Evolutionary conservation across 139 green algal species (phyloP).

Genomic region (Coelastrella sp.): DNA sequence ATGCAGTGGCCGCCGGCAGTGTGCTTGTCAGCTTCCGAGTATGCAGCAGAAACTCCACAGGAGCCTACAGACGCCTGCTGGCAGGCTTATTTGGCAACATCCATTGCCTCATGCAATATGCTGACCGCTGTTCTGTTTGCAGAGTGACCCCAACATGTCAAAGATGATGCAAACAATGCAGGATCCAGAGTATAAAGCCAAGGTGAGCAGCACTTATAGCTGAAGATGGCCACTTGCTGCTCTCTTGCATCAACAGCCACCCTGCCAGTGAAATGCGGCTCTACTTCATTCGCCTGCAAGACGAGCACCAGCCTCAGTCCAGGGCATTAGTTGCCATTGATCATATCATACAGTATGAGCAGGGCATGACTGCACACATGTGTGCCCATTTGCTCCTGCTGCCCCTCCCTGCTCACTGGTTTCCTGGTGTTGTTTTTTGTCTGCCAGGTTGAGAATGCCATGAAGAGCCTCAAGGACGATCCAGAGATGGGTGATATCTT

Average conservation of each 20-base stretch:
- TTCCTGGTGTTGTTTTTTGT: not conserved
- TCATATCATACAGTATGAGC: no score
- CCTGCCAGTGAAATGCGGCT: no score
- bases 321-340: not conserved
- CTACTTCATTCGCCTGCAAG: no score
- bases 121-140: constrained; percentile 7
- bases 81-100: no score
- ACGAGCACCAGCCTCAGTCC: no score
- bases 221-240: no score
- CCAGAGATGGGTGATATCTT: constrained; percentile 93
- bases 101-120: no score
- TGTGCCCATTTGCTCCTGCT: not conserved
- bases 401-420: constrained; percentile 20
- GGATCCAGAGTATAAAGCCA: constrained; percentile 69
- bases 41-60: not conserved
- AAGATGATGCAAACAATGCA: constrained; percentile 82
- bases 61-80: not conserved
- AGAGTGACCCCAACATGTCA: constrained; percentile 80
- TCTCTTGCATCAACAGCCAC: no score
- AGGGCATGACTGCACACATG: no score
- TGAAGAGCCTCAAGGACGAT: constrained; percentile 92
- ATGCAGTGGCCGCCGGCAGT: not conserved
- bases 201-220: constrained; percentile 44
- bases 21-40: not conserved
- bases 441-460: constrained; percentile 58